Conservation (phyloP, 2,329 filamentous ascomycete genomes). For the Ascochyta koolunga region DNA sequence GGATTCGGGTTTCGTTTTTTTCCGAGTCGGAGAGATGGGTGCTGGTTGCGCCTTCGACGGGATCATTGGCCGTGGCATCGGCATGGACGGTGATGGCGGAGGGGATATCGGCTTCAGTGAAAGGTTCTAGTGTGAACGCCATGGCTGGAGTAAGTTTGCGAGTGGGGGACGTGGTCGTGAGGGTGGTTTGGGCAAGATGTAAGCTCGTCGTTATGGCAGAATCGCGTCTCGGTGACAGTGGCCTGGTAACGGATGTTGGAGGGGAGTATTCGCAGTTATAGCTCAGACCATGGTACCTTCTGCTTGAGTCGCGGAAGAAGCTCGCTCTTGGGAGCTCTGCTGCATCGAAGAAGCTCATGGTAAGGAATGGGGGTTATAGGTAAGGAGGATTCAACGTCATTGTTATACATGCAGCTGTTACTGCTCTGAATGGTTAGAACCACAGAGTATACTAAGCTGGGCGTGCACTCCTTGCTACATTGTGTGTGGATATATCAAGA, state of each 20-base stretch:
- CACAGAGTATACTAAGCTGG: background rate
- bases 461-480: background rate
- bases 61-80: background rate
- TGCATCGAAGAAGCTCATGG: slow-evolving; percentile 6
- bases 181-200: background rate
- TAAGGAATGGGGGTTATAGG: background rate
- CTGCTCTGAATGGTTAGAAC: background rate
- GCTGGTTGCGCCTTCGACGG: background rate
- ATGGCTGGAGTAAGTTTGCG: background rate
- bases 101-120: background rate
- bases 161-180: background rate
- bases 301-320: slow-evolving; percentile 2
- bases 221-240: slow-evolving; percentile 1
- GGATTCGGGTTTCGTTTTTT: background rate
- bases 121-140: background rate
- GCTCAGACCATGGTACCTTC: background rate
- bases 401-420: background rate
- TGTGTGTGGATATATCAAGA: background rate
- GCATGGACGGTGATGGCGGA: background rate
- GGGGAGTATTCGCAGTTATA: slow-evolving; percentile 6
- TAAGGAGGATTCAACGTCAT: background rate
- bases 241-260: background rate
- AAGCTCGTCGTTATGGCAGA: background rate
- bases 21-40: background rate
- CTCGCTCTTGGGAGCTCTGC: slow-evolving; percentile 2